Percentiles rank a stretch among this genome's conserved stretches.
These are phyloP conservation scores for Candida insectorum DNA, from an alignment of 805 yeast genomes.

Conservation along the genomic window DNA sequence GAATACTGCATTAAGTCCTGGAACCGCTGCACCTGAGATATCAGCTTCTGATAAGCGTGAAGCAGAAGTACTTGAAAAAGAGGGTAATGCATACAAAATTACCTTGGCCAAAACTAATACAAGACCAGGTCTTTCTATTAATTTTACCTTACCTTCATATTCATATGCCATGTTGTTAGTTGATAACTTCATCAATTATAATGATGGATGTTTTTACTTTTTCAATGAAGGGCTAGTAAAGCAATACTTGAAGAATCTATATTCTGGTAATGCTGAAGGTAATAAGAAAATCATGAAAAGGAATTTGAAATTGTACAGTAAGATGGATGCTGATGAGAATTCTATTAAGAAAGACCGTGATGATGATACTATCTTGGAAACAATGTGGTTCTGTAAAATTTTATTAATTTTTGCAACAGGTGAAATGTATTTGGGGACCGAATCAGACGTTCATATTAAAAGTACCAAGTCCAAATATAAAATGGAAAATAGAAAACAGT, in stretches of 20 bases:
- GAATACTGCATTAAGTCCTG: conserved; percentile 5
- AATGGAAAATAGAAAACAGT: conserved; percentile 11
- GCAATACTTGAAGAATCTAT: conserved; percentile 59
- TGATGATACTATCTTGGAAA: conserved; percentile 61
- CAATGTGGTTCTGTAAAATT: conserved; percentile 79
- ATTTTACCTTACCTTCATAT: conserved; percentile 71
- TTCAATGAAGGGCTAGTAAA: conserved; percentile 80
- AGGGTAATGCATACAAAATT: conserved; percentile 73
- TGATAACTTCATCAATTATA: conserved; percentile 73
- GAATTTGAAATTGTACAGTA: conserved; percentile 20
- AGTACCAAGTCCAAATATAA: conserved; percentile 22
- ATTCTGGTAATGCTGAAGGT: conserved; percentile 46
- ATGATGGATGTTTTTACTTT: conserved; percentile 82
- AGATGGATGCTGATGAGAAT: conserved; percentile 34
- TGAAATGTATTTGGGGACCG: conserved; percentile 79
- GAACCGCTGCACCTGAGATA: conserved; percentile 2
- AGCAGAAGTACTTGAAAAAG: conserved; percentile 62
- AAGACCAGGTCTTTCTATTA: conserved; percentile 64
- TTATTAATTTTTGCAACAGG: conserved; percentile 73
- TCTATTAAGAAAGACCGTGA: conserved; percentile 41
- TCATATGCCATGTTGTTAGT: conserved; percentile 72
- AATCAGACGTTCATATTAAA: conserved; percentile 57
- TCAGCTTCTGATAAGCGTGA: conserved; percentile 30
- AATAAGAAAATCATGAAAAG: conserved; percentile 36
- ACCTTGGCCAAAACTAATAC: conserved; percentile 66